phyloP scores from a whole-genome alignment of 2,329 filamentous ascomycete species.

The Aspergillus aculeatus region DNA sequence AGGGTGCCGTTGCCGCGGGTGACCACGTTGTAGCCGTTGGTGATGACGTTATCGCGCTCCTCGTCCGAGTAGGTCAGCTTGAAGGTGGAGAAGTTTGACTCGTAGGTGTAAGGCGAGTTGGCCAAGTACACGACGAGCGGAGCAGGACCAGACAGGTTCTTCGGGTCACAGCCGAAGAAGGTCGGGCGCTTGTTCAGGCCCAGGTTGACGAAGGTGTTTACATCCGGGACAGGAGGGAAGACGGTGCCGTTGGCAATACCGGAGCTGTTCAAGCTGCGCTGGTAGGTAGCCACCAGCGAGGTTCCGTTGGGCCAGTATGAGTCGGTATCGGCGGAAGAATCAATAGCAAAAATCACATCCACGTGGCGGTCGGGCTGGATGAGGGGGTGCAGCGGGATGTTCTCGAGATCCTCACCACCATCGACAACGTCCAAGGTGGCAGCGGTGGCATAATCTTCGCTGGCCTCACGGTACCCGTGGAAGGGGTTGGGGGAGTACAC shows the following conservation, averaged over 20 bases:
- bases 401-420: slow-evolving; percentile 74
- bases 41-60: slow-evolving; percentile 75
- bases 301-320: slow-evolving; percentile 76
- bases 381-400: slow-evolving; percentile 74
- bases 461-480: slow-evolving; percentile 59
- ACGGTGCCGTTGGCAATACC: slow-evolving; percentile 64
- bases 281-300: slow-evolving; percentile 69
- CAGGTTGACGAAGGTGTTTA: slow-evolving; percentile 75
- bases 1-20: slow-evolving; percentile 79
- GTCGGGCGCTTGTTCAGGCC: slow-evolving; percentile 71
- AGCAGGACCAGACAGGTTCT: slow-evolving; percentile 57
- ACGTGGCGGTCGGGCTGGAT: slow-evolving; percentile 70
- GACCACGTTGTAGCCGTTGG: slow-evolving; percentile 79
- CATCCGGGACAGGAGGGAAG: slow-evolving; percentile 71
- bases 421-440: slow-evolving; percentile 69
- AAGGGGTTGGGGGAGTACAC: slow-evolving; percentile 76
- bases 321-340: slow-evolving; percentile 71
- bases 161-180: slow-evolving; percentile 75
- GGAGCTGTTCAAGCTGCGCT: slow-evolving; percentile 58
- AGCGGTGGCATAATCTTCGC: slow-evolving; percentile 57
- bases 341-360: slow-evolving; percentile 79
- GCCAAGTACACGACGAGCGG: slow-evolving; percentile 79
- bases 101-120: slow-evolving; percentile 74
- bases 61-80: slow-evolving; percentile 61
- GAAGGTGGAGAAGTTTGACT: slow-evolving; percentile 79